These are phyloP conservation scores for Pestalotiopsis sp. DNA, from an alignment of 2,329 filamentous ascomycete genomes.

Conservation along the genomic window DNA sequence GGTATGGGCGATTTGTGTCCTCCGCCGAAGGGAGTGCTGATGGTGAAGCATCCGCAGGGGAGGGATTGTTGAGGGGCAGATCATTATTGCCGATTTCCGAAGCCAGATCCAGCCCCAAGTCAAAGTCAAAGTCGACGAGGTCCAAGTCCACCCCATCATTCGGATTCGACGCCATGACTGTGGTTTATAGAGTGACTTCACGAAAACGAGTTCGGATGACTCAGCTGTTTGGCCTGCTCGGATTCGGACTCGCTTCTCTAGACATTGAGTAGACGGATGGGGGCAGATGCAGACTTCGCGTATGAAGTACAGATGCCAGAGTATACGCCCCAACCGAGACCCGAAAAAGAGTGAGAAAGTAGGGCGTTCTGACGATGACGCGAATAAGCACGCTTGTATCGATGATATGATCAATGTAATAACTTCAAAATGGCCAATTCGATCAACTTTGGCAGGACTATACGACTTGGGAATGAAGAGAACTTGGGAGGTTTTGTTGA, in stretches of 20 bases:
- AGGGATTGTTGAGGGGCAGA: conserved; percentile 6
- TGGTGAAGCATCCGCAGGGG: background rate
- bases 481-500: background rate
- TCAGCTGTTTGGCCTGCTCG: background rate
- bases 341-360: background rate
- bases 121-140: conserved; percentile 13
- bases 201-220: background rate
- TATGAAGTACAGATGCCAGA: background rate
- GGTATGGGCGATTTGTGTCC: conserved; percentile 33
- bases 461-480: background rate
- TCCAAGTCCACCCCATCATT: conserved; percentile 8
- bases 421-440: background rate
- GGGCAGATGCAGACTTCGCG: background rate
- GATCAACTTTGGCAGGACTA: background rate
- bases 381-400: background rate
- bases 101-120: conserved; percentile 11
- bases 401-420: background rate
- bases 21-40: conserved; percentile 13
- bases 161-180: background rate
- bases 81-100: conserved; percentile 5
- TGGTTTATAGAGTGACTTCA: background rate
- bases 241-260: background rate
- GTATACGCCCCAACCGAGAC: background rate
- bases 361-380: background rate
- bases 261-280: background rate